Conservation (phyloP, 2,329 filamentous ascomycete genomes). For the Fusarium pininemorale region DNA sequence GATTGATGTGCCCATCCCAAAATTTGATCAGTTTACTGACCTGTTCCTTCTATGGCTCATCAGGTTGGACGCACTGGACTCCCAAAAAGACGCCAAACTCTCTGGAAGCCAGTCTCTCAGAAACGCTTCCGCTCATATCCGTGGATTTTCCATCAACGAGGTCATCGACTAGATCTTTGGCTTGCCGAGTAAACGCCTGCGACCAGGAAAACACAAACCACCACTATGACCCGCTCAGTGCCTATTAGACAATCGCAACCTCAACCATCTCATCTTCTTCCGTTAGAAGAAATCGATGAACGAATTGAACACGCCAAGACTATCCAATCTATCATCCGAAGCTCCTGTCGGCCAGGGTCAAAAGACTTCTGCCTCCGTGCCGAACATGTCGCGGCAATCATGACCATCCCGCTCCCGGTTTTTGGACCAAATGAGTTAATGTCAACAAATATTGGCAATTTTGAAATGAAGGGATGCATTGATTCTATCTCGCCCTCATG, state of each 20-base stretch:
- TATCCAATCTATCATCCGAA: neutral
- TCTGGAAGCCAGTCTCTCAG: too few species aligned
- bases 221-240: neutral
- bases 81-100: too few species aligned
- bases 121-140: too few species aligned
- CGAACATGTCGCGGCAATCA: neutral
- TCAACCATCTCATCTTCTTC: neutral
- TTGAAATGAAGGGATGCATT: neutral
- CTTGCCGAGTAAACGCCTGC: too few species aligned
- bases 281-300: neutral
- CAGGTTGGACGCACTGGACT: too few species aligned
- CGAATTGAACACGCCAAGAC: neutral
- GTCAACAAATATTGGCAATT: neutral
- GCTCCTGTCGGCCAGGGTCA: neutral
- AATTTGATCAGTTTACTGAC: slow-evolving; percentile 45
- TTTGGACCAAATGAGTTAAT: neutral
- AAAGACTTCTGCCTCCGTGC: neutral
- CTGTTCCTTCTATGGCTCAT: too few species aligned
- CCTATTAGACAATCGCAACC: neutral
- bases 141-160: too few species aligned
- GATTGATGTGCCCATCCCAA: slow-evolving; percentile 49
- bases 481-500: neutral
- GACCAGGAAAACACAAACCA: neutral
- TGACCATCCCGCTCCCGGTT: neutral
- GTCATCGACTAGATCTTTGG: too few species aligned